Conservation (phyloP, 2,329 filamentous ascomycete genomes). For the Beauveria medogensis region DNA sequence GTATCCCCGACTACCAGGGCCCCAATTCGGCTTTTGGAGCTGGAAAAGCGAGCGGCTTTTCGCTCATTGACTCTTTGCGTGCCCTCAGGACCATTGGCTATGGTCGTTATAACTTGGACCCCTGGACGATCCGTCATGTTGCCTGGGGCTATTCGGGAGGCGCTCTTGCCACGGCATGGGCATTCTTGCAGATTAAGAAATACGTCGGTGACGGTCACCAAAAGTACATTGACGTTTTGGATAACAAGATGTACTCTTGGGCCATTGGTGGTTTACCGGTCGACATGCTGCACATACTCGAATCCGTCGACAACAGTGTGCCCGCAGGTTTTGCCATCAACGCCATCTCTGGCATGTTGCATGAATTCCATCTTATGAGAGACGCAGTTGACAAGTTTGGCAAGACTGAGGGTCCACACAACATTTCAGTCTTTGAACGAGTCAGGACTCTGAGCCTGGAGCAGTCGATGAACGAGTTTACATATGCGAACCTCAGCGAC, state of each 20-base stretch:
- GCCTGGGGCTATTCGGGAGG: slow-evolving; percentile 52
- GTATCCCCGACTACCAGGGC: slow-evolving; percentile 38
- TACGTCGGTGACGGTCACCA: too few species aligned
- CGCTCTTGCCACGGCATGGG: slow-evolving; percentile 42
- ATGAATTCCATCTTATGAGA: slow-evolving; percentile 15
- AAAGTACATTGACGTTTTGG: too few species aligned
- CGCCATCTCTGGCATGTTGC: slow-evolving; percentile 16
- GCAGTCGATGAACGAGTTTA: neutral
- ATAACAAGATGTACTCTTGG: too few species aligned
- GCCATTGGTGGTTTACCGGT: slow-evolving; percentile 37
- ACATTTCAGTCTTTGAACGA: neutral
- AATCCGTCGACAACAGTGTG: slow-evolving; percentile 21
- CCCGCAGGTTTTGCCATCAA: slow-evolving; percentile 15
- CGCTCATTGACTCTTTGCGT: slow-evolving; percentile 31
- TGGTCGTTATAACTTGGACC: slow-evolving; percentile 23
- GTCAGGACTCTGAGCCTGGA: neutral
- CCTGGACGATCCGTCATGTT: slow-evolving; percentile 20
- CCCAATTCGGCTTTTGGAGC: slow-evolving; percentile 35
- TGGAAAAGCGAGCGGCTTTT: slow-evolving; percentile 33
- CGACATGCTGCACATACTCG: slow-evolving; percentile 28
- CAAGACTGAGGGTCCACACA: neutral
- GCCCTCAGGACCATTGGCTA: slow-evolving; percentile 30
- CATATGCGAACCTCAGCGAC: neutral
- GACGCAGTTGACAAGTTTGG: neutral
- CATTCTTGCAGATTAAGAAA: slow-evolving; percentile 39